phyloP scores from a whole-genome alignment of 331 rosid species.

The Spiraea crenata region DNA sequence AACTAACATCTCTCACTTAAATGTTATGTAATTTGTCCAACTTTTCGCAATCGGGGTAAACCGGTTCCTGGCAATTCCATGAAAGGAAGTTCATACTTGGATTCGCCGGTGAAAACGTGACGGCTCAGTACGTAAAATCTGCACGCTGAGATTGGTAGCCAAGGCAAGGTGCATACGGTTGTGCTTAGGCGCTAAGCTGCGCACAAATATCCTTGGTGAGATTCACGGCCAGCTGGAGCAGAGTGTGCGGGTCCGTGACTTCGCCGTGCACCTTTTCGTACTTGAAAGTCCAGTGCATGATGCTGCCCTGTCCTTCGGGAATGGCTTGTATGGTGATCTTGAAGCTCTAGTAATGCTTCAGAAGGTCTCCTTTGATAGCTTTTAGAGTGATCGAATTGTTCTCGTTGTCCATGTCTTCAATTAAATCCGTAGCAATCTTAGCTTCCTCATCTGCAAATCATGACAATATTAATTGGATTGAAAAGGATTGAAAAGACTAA shows the following conservation, averaged over 20 bases:
- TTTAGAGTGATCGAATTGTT: constrained; percentile 18
- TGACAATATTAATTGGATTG: no score
- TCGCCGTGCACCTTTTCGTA: constrained; percentile 24
- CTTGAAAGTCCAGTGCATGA: constrained; percentile 24
- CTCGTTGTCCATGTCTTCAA: constrained; percentile 23
- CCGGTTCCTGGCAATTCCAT: no score
- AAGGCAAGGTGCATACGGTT: not conserved
- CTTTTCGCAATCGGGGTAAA: no score
- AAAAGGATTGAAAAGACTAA: no score
- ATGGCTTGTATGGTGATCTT: not conserved
- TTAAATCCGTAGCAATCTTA: constrained; percentile 6
- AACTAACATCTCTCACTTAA: no score
- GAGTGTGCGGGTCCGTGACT: constrained; percentile 22
- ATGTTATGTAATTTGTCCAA: no score
- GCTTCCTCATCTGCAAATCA: constrained; percentile 23
- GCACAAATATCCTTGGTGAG: constrained; percentile 23
- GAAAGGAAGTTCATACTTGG: no score
- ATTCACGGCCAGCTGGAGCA: constrained; percentile 3
- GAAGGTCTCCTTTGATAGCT: constrained; percentile 21
- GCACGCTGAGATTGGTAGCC: no score
- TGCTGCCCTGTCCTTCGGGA: constrained; percentile 12
- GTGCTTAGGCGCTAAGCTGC: constrained; percentile 14
- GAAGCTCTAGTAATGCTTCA: constrained; percentile 32
- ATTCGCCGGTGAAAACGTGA: no score
- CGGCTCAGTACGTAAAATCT: no score